Percentiles rank a stretch among this genome's conserved stretches.
These are phyloP conservation scores for Verticillium klebahnii DNA, from an alignment of 2,329 filamentous ascomycete species.

Conservation along the genomic window DNA sequence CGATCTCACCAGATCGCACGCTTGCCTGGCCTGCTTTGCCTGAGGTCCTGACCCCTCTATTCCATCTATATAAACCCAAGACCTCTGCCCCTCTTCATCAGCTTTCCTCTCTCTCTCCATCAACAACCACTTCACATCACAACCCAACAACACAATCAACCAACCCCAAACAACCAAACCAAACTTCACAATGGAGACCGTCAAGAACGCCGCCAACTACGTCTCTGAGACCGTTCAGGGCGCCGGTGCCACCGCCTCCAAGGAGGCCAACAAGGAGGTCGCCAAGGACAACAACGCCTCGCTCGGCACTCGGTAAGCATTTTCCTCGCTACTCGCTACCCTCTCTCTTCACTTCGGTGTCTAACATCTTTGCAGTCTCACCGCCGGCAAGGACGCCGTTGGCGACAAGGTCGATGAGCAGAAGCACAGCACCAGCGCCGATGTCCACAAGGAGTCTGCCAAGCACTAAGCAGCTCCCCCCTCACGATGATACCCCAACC, in stretches of 20 bases:
- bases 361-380: slow-evolving; percentile 31
- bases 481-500: slow-evolving; percentile 10
- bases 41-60: not conserved
- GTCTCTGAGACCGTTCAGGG: slow-evolving; percentile 61
- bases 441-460: slow-evolving; percentile 31
- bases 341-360: not conserved
- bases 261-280: slow-evolving; percentile 66
- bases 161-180: slow-evolving; percentile 14
- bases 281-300: slow-evolving; percentile 56
- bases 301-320: slow-evolving; percentile 48
- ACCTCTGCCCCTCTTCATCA: slow-evolving; percentile 6
- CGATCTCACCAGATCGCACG: not conserved
- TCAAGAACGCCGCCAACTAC: slow-evolving; percentile 64
- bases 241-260: slow-evolving; percentile 49
- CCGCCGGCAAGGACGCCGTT: slow-evolving; percentile 44
- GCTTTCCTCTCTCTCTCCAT: slow-evolving; percentile 3
- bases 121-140: slow-evolving; percentile 15
- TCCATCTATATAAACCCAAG: slow-evolving; percentile 17
- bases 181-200: slow-evolving; percentile 42
- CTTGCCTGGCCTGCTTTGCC: not conserved
- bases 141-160: slow-evolving; percentile 19
- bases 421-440: slow-evolving; percentile 34
- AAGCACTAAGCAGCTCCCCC: slow-evolving; percentile 12
- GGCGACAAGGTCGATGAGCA: slow-evolving; percentile 40
- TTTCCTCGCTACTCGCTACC: not conserved